These are phyloP conservation scores for Posidonia oceanica DNA, from an alignment of 116 monocot genomes.

Conservation along the genomic window DNA sequence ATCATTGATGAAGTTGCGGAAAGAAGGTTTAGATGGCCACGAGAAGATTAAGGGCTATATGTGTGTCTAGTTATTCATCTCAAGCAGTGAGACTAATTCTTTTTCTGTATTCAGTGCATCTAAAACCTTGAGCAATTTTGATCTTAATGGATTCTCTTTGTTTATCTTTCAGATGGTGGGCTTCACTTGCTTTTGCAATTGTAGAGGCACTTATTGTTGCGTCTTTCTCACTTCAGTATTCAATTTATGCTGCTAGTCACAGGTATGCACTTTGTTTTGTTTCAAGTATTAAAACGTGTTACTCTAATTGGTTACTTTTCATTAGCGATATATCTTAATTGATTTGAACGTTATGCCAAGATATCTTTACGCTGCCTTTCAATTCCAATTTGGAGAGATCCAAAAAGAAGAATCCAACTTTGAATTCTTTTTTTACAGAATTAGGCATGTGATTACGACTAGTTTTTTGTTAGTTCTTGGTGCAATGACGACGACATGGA, in stretches of 20 bases:
- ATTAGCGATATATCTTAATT: too few species aligned
- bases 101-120: constrained; percentile 4
- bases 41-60: constrained; percentile 99
- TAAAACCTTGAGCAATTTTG: neutral
- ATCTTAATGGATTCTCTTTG: neutral
- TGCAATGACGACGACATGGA: constrained; percentile 96
- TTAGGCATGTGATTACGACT: constrained; percentile 76
- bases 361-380: neutral
- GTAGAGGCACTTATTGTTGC: constrained; percentile 70
- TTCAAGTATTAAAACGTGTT: neutral
- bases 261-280: constrained; percentile 24
- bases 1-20: constrained; percentile 82
- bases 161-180: constrained; percentile 79
- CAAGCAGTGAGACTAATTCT: constrained; percentile 45
- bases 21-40: constrained; percentile 97
- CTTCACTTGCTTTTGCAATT: constrained; percentile 76
- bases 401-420: neutral
- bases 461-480: constrained; percentile 88
- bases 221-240: constrained; percentile 86
- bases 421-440: constrained; percentile 34
- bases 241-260: constrained; percentile 75
- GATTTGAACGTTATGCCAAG: neutral
- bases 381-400: too few species aligned
- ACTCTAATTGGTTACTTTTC: neutral
- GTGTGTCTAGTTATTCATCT: constrained; percentile 79